Evolutionary conservation across 495 filamentous ascomycete genomes (phyloP), one percentile per base, ranked within the genome.

Genomic region (Terfezia boudieri): DNA sequence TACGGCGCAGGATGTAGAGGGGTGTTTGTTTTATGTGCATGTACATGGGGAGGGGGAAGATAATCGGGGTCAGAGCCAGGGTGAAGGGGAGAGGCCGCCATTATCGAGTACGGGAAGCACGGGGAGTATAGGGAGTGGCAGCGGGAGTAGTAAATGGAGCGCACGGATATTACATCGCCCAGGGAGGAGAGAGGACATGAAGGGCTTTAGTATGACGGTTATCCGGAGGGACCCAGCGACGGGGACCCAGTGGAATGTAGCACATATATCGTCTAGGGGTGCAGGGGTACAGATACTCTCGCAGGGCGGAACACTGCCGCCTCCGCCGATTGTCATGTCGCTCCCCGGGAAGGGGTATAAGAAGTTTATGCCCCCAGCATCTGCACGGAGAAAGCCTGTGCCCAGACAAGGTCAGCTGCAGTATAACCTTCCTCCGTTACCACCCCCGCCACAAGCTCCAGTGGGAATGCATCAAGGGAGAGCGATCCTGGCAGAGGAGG

Each of bases 11-110:
- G 89, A 94, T 65, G 81, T 96, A 37, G 77, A 82, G 50, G 84
- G 80, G 58, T 90, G 81, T 10, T 73, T 98, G 3, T 98, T 95
- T 68, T 95, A 89, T 62, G 67, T 94, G 37, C 90, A 98, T 65
- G 71, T 92, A 37, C 74, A 89, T 53, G 51, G 56, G 16, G 5
- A 9, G 50, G 57, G 7, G 43, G 58, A 48, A 54, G 60, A 55
- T 58, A 56, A 7, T 58, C 60, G 3, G 55, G 55, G 36, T 57
- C 55, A 9, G 32, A 55, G 5, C 22, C 54, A 52, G 7, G 50
- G 14, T 22, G 10, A 62, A 61, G 35, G 51, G 51, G 49, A 58
- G 57, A 36, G 16, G 49, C 35, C 20, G 46, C 26, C 26, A 32
- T 32, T 7, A 7, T 32, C 26, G 26, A 32, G 4, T 32, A 51